phyloP scores from a whole-genome alignment of 164 flowering plant species.

The Nelumbo lutea region DNA sequence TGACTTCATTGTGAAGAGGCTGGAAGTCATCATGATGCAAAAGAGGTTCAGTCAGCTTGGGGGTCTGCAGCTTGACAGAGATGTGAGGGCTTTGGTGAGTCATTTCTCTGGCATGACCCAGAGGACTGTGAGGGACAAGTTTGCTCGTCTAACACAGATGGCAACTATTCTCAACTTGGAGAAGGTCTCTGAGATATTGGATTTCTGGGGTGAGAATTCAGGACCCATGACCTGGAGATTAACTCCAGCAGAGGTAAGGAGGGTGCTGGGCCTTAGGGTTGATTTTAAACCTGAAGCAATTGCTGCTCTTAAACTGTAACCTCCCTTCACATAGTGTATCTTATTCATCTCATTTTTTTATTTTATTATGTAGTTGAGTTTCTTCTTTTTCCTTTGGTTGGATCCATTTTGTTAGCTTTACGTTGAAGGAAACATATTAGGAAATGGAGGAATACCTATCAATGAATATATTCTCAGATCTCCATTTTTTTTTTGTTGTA shows the following conservation, averaged over 20 bases:
- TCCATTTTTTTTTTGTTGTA: no score
- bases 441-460: no score
- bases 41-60: constrained; percentile 93
- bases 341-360: no score
- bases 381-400: no score
- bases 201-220: constrained; percentile 99
- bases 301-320: constrained; percentile 68
- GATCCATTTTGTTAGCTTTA: no score
- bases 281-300: constrained; percentile 96
- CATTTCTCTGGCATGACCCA: constrained; percentile 93
- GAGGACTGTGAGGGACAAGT: constrained; percentile 92
- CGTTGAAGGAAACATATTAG: no score
- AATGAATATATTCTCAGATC: no score
- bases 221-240: constrained; percentile 99
- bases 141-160: constrained; percentile 95
- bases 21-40: constrained; percentile 98
- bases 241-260: constrained; percentile 95
- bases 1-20: constrained; percentile 81
- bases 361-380: no score
- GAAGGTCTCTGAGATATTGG: constrained; percentile 91
- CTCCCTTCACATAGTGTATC: not conserved
- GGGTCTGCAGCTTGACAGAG: constrained; percentile 93
- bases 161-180: constrained; percentile 95
- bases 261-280: constrained; percentile 78
- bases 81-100: constrained; percentile 72